Base-by-base conservation (phyloP, 257 asterid species). In the Vinca minor region DNA sequence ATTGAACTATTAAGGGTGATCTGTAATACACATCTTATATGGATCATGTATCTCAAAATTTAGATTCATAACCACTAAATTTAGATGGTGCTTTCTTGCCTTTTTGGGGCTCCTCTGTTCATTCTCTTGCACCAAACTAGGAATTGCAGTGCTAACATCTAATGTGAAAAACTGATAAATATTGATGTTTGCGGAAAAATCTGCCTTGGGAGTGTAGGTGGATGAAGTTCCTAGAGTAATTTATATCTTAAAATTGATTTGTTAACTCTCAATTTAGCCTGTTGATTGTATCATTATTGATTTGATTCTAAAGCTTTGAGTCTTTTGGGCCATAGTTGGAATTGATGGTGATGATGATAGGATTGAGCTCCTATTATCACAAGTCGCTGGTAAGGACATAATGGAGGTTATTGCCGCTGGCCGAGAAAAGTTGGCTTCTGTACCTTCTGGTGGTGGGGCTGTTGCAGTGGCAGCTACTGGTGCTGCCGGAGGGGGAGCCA, bases 371-470 rank as follows among this genome's bases (percentile, higher is more conserved):
- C 73, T 74, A 28, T 39, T 74, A 25, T 64, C 74, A 3, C 69
- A 69, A 60, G 65, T 74, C 4, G 58, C 62, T 45, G 75, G 75
- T 28, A 74, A 55, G 73, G 78, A 74, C 41, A 63, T 69, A 15
- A 29, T 69, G 18, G 75, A 74, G 49, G 64, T 74, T 36, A 65
- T 74, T 44, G 78, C 78, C 8, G 60, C 75, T 54, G 78, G 78
- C 11, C 69, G 75, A 28, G 78, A 74, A 36, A 69, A 39, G 55
- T 50, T 74, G 18, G 74, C 78, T 5, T 69, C 63, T 0, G 78
- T 74, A 29, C 75, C 75, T 64, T 39, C 78, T 4, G 75, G 78
- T n/a, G 74, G 66, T 38, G 76, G 71, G 0, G 73, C 39, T 28
- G 64, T 18, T 9, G 47, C 59, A 18, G 77, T 31, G 3, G 69